These are phyloP conservation scores for Schizonepeta tenuifolia DNA, from an alignment of 257 asterid genomes.

Conservation along the genomic window DNA sequence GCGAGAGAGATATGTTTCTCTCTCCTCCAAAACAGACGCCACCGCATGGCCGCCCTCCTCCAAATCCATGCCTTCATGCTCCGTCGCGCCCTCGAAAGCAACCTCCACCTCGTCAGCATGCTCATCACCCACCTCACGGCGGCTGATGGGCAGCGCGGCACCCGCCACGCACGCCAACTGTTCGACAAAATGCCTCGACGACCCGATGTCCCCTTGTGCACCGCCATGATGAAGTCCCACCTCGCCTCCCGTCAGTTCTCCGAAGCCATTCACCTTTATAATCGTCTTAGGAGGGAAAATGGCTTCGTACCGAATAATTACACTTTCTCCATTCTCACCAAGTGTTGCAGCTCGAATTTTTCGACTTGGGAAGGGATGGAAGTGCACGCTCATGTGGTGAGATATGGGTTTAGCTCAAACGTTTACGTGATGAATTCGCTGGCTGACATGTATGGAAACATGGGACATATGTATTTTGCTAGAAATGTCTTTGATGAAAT, in stretches of 20 bases:
- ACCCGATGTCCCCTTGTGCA: conserved; percentile 71
- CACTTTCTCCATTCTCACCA: conserved; percentile 72
- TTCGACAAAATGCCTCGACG: conserved; percentile 56
- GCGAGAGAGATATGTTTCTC: conserved; percentile 52
- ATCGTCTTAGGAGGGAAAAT: conserved; percentile 44
- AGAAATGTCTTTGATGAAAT: conserved; percentile 75
- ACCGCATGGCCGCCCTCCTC: conserved; percentile 52
- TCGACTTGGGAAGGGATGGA: conserved; percentile 60
- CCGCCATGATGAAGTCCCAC: conserved; percentile 88
- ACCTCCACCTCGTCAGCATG: conserved; percentile 69
- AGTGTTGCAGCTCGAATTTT: conserved; percentile 64
- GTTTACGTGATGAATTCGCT: conserved; percentile 72
- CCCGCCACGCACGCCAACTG: conserved; percentile 64
- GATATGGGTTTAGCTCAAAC: conserved; percentile 59
- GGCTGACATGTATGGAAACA: conserved; percentile 91
- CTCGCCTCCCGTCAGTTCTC: conserved; percentile 48
- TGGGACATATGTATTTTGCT: conserved; percentile 61
- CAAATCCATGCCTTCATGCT: conserved; percentile 81
- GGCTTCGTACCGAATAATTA: conserved; percentile 73
- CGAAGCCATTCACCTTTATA: conserved; percentile 50
- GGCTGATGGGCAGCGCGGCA: conserved; percentile 50
- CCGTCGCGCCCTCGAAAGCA: conserved; percentile 63
- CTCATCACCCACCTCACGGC: conserved; percentile 57
- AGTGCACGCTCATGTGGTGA: conserved; percentile 68
- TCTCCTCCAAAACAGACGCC: conserved; percentile 58